phyloP scores from a whole-genome alignment of 2,329 filamentous ascomycete species.

The Claviceps arundinis region DNA sequence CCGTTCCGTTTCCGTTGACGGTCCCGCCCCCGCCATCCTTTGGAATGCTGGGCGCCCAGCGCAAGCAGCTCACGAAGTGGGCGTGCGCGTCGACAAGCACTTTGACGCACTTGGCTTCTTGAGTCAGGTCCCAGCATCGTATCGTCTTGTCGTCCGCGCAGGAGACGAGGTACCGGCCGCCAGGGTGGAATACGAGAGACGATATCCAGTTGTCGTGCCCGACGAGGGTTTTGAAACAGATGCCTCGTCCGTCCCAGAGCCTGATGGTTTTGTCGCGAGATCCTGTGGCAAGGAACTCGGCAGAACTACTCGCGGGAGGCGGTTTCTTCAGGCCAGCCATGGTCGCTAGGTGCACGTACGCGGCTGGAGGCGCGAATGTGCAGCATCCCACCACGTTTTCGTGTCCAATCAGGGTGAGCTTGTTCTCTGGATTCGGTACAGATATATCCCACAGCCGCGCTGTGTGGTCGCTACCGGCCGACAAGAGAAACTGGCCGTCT shows the following conservation, averaged over 20 bases:
- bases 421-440: conserved; percentile 49
- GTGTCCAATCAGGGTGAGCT: conserved; percentile 68
- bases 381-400: conserved; percentile 80
- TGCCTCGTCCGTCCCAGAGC: conserved; percentile 77
- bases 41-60: conserved; percentile 60
- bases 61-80: conserved; percentile 74
- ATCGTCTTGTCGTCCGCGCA: conserved; percentile 85
- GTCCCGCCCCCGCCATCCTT: conserved; percentile 6
- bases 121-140: conserved; percentile 83
- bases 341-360: conserved; percentile 64
- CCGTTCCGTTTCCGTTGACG: conserved; percentile 4
- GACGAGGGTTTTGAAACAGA: conserved; percentile 66
- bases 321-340: conserved; percentile 75
- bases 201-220: conserved; percentile 95
- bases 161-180: conserved; percentile 78
- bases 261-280: conserved; percentile 83
- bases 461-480: conserved; percentile 68
- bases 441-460: conserved; percentile 74
- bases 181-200: conserved; percentile 75
- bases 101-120: conserved; percentile 85
- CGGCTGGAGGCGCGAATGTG: conserved; percentile 64
- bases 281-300: conserved; percentile 83
- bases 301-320: conserved; percentile 57
- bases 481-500: conserved; percentile 71
- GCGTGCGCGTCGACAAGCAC: conserved; percentile 63